Evolutionary conservation across 345 rosid species (phyloP).

Genomic region (Camelina neglecta): DNA sequence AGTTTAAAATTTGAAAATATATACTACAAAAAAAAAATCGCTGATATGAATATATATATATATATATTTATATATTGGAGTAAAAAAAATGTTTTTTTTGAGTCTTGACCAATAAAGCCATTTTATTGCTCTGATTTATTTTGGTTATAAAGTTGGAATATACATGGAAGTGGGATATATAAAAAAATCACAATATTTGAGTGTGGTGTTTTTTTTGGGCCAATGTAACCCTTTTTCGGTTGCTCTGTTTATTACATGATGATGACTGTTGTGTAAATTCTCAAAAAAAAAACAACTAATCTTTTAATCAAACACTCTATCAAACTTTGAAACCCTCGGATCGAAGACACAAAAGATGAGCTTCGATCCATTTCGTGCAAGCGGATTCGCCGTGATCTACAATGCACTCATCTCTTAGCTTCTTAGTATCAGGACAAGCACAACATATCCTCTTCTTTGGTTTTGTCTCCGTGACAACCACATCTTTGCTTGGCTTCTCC

Average conservation of each 20-base stretch:
- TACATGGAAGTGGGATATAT: neutral
- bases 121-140: neutral
- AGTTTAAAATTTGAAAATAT: no score
- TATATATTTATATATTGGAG: neutral
- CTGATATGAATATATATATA: neutral
- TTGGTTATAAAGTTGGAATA: neutral
- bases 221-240: neutral
- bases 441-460: constrained; percentile 93
- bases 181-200: neutral
- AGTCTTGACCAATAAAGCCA: no score
- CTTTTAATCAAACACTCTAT: constrained; percentile 37
- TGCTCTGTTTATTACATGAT: constrained; percentile 27
- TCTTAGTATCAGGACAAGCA: constrained; percentile 91
- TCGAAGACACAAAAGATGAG: constrained; percentile 80
- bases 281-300: neutral
- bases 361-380: constrained; percentile 90
- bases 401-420: constrained; percentile 89
- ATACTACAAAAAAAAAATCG: neutral
- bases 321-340: constrained; percentile 83
- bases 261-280: neutral
- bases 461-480: constrained; percentile 54
- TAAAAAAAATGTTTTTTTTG: no score
- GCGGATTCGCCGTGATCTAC: constrained; percentile 83
- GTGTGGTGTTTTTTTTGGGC: neutral
- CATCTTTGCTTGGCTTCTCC: constrained; percentile 49